Conservation (phyloP, 2,329 filamentous ascomycete genomes). For the Diaporthe eres region DNA sequence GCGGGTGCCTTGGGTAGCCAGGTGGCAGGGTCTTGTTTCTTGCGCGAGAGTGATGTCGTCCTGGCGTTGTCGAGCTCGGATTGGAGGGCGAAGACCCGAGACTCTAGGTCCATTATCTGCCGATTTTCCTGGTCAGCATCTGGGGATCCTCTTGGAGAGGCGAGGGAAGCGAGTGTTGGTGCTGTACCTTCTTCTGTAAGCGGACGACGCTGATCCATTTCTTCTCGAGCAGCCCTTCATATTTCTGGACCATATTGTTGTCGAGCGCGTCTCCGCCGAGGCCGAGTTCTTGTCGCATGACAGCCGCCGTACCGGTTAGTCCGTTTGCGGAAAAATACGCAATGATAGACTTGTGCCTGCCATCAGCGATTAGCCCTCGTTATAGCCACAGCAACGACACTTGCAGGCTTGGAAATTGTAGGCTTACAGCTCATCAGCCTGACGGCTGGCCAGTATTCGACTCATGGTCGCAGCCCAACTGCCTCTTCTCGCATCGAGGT, state of each 20-base stretch:
- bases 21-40: constrained; percentile 85
- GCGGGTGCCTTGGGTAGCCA: constrained; percentile 91
- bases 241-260: constrained; percentile 88
- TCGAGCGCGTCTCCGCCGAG: constrained; percentile 81
- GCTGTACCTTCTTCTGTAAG: constrained; percentile 88
- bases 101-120: constrained; percentile 94
- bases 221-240: constrained; percentile 94
- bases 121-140: constrained; percentile 39
- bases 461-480: constrained; percentile 57
- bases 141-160: constrained; percentile 44
- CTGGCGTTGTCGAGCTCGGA: constrained; percentile 88
- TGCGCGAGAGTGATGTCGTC: constrained; percentile 79
- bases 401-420: constrained; percentile 32
- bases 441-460: constrained; percentile 81
- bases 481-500: neutral
- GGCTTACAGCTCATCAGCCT: constrained; percentile 90
- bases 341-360: constrained; percentile 92
- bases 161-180: neutral
- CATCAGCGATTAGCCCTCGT: constrained; percentile 33
- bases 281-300: constrained; percentile 82
- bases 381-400: constrained; percentile 39
- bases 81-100: constrained; percentile 79
- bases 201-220: constrained; percentile 98
- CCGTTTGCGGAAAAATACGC: constrained; percentile 86
- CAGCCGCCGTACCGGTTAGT: constrained; percentile 77